These are phyloP conservation scores for Salix viminalis DNA, from an alignment of 345 rosid genomes.

Conservation along the genomic window DNA sequence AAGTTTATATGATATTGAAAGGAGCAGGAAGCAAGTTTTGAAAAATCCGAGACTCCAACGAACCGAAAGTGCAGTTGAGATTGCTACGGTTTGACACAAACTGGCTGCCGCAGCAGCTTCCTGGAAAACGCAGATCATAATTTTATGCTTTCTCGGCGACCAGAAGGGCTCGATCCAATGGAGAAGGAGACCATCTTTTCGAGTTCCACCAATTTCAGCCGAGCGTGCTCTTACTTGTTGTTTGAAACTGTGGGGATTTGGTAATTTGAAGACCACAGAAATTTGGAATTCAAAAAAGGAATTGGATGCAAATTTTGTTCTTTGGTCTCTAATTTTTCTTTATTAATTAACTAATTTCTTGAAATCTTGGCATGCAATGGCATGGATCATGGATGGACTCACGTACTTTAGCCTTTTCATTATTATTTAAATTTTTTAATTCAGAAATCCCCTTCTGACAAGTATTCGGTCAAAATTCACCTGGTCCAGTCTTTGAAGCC, in stretches of 20 bases:
- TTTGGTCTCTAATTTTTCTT: too few relatives aligned
- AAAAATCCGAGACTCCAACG: not conserved
- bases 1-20: not conserved
- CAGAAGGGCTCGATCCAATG: not conserved
- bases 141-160: not conserved
- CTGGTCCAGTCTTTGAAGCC: not conserved
- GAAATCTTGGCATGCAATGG: not conserved
- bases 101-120: not conserved
- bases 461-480: not conserved
- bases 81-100: not conserved
- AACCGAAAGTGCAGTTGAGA: not conserved
- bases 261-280: not conserved
- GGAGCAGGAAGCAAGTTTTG: not conserved
- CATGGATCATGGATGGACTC: not conserved
- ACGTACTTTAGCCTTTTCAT: not conserved
- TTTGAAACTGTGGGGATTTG: not conserved
- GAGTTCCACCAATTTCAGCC: not conserved
- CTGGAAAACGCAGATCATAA: not conserved
- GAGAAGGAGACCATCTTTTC: not conserved
- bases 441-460: not conserved
- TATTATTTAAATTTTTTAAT: not conserved
- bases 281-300: not conserved
- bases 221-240: not conserved
- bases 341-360: not conserved
- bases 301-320: not conserved